phyloP scores from a whole-genome alignment of 139 green algal genomes.

The Coelastrella sp. region DNA sequence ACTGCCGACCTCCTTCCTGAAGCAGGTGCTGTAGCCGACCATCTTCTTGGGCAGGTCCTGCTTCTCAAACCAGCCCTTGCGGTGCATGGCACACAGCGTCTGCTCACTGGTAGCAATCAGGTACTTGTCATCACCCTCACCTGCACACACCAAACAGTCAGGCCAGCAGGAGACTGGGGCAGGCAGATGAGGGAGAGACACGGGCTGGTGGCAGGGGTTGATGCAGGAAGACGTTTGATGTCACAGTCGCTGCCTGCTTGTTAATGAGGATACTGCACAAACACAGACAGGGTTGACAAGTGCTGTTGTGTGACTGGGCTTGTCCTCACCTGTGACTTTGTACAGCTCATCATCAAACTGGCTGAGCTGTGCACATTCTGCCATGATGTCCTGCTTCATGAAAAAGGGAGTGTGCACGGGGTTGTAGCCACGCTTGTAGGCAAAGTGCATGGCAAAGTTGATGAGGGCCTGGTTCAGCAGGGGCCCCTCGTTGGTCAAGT shows the following conservation, averaged over 20 bases:
- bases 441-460: slow-evolving; percentile 83
- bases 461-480: slow-evolving; percentile 95
- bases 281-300: no score
- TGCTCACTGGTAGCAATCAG: slow-evolving; percentile 99
- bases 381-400: slow-evolving; percentile 96
- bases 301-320: no score
- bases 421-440: slow-evolving; percentile 73
- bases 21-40: slow-evolving; percentile 99
- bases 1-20: slow-evolving; percentile 97
- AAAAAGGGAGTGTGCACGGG: slow-evolving; percentile 95
- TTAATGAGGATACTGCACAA: no score
- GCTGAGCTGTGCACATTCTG: slow-evolving; percentile 96
- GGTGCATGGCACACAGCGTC: slow-evolving; percentile 95
- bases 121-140: slow-evolving; percentile 99
- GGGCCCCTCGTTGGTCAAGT: slow-evolving; percentile 91
- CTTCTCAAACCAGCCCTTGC: slow-evolving; percentile 95
- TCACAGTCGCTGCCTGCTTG: no score
- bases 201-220: not conserved
- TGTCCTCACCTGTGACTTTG: slow-evolving; percentile 78
- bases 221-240: not conserved
- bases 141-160: slow-evolving; percentile 49
- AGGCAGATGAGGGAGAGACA: not conserved
- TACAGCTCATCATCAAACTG: slow-evolving; percentile 99
- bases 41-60: slow-evolving; percentile 83
- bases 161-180: not conserved